Base-by-base conservation (phyloP, 371 early-diverging fungal species). In the Chytridiales sp. region DNA sequence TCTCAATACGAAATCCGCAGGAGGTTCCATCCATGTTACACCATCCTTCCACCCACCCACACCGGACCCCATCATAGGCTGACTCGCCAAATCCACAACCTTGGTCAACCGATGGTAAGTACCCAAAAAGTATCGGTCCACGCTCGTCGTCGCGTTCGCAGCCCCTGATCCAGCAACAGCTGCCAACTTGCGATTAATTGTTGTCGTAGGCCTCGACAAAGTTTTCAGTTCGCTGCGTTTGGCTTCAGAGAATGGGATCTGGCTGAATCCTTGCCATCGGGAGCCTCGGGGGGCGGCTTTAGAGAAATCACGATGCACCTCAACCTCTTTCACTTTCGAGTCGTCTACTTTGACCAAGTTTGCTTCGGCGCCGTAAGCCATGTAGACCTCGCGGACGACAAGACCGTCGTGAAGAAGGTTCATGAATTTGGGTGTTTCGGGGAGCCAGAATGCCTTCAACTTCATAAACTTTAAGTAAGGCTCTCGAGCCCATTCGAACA, bases 391-490 rank as follows among this genome's bases (percentile, higher is more conserved):
- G 22, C 73, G 69, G 15, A 76, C 72, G n/a, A 64, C 59, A 17
- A 78, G 46, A 4, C 84, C 84, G 46, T 83, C 82, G 56, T 82
- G 76, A 24, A 78, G 56, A 0, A 83, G 30, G 24, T 70, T 59
- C 61, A 83, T 67, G 47, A 70, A 72, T 53, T 79, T 75, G 15
- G 84, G 84, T 2, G 67, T 32, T 64, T 81, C 82, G 13, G 84
- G 84, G 26, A 83, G 61, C 84, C 84, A 83, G 67, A 83, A 83
- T 4, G 71, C 72, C 64, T 83, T 83, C 41, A 82, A 56, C 54
- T 83, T 82, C 82, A 83, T 81, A 69, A 83, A 83, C 54, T 73
- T 76, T 27, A 72, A 58, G 62, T 82, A 83, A 47, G 84, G 84
- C 47, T 75, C 78, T 52, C 69, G 73, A 21, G 84, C 84, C 84